Evolutionary conservation across 2,329 filamentous ascomycete species (phyloP).

Genomic region (Trichoderma sp.): DNA sequence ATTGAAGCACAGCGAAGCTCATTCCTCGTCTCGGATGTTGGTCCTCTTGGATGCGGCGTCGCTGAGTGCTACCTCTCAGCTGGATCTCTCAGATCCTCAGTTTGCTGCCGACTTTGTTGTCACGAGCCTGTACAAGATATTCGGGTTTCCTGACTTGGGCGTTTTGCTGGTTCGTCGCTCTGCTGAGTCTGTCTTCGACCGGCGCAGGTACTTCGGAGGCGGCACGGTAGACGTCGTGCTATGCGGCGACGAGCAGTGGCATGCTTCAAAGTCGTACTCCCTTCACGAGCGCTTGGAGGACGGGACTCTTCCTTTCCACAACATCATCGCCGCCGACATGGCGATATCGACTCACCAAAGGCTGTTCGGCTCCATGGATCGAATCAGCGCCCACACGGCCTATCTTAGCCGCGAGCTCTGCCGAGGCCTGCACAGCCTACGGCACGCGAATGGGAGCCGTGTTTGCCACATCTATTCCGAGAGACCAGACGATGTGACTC

Average conservation of each 20-base stretch:
- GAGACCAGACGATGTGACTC: constrained; percentile 28
- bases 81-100: constrained; percentile 66
- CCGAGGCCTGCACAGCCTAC: constrained; percentile 58
- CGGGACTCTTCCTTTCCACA: constrained; percentile 88
- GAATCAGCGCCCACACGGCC: constrained; percentile 70
- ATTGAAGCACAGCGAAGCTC: constrained; percentile 43
- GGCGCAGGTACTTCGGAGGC: constrained; percentile 84
- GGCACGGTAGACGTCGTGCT: constrained; percentile 92
- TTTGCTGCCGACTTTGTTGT: constrained; percentile 80
- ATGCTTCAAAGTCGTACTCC: constrained; percentile 70
- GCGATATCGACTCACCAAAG: constrained; percentile 70
- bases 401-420: constrained; percentile 64
- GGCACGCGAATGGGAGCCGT: constrained; percentile 67
- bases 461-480: constrained; percentile 69
- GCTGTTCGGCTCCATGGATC: constrained; percentile 71
- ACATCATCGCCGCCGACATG: constrained; percentile 76
- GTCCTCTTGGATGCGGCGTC: constrained; percentile 85
- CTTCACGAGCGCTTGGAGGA: constrained; percentile 87
- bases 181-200: constrained; percentile 63
- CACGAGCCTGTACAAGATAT: constrained; percentile 95
- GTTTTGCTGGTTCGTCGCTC: constrained; percentile 79
- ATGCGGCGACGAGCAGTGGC: constrained; percentile 77
- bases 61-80: constrained; percentile 71
- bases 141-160: constrained; percentile 91
- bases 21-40: constrained; percentile 48